Evolutionary conservation across 352 stramenopile genomes (phyloP).

Genomic region (Phytophthora pseudosyringae): DNA sequence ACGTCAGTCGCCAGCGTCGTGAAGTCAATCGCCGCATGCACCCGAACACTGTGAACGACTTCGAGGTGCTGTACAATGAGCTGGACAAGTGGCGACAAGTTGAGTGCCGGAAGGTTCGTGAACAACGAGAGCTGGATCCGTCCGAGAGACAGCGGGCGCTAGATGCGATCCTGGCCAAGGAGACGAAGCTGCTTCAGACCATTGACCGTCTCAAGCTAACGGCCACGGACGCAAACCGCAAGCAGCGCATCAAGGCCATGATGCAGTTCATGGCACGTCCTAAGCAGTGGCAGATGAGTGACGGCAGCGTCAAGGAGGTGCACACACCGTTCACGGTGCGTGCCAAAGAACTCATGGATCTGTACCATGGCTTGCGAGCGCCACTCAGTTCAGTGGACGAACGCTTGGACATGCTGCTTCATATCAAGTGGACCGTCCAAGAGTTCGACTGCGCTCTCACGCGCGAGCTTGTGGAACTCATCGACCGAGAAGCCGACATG

Average conservation of each 20-base stretch:
- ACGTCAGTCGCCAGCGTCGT: slow-evolving; percentile 56
- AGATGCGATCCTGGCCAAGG: slow-evolving; percentile 73
- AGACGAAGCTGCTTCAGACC: slow-evolving; percentile 87
- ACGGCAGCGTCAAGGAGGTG: slow-evolving; percentile 89
- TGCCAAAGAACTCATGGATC: slow-evolving; percentile 89
- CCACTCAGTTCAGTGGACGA: slow-evolving; percentile 78
- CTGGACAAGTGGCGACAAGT: slow-evolving; percentile 92
- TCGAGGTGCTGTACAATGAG: slow-evolving; percentile 95
- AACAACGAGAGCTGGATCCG: slow-evolving; percentile 38
- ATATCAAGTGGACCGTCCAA: slow-evolving; percentile 94
- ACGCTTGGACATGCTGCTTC: slow-evolving; percentile 89
- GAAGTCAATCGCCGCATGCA: slow-evolving; percentile 92
- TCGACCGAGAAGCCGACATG: slow-evolving; percentile 94
- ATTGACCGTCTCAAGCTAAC: slow-evolving; percentile 91
- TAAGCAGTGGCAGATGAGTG: slow-evolving; percentile 93
- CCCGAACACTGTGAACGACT: slow-evolving; percentile 80
- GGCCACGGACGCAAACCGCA: slow-evolving; percentile 78
- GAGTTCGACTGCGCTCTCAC: slow-evolving; percentile 93
- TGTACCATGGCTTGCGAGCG: slow-evolving; percentile 83
- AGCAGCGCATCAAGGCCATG: slow-evolving; percentile 88
- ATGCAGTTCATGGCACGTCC: slow-evolving; percentile 89
- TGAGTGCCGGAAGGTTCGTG: slow-evolving; percentile 81
- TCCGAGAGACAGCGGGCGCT: slow-evolving; percentile 52
- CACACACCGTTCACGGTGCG: slow-evolving; percentile 90
- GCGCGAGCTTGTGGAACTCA: slow-evolving; percentile 91